Evolutionary conservation across 208 protist genomes (phyloP).

Genomic region (Strigomonas culicis): DNA sequence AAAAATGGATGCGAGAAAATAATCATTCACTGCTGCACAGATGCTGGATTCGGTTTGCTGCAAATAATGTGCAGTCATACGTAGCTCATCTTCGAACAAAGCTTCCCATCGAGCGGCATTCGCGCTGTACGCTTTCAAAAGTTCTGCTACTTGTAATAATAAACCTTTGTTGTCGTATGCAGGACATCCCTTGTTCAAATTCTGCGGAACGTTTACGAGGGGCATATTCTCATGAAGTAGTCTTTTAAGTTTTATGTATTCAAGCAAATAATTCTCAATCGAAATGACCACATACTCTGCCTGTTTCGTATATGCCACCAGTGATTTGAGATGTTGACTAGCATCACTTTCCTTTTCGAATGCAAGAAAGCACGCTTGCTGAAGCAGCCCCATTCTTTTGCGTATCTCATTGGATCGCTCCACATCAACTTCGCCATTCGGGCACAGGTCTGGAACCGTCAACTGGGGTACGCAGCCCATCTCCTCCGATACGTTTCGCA

Average conservation of each 20-base stretch:
- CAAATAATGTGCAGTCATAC: background rate
- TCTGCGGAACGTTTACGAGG: slow-evolving; percentile 9
- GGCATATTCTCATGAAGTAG: background rate
- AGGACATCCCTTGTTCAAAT: slow-evolving; percentile 11
- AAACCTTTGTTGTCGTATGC: slow-evolving; percentile 12
- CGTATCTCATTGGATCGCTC: background rate
- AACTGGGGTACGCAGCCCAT: background rate
- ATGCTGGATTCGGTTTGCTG: background rate
- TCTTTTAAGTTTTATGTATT: background rate
- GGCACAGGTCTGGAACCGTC: background rate
- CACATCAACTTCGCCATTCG: background rate
- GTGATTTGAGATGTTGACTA: background rate
- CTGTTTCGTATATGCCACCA: background rate
- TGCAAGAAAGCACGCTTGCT: background rate
- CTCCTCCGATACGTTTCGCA: background rate
- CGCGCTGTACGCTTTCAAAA: slow-evolving; percentile 2
- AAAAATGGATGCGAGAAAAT: background rate
- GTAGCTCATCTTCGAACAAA: background rate
- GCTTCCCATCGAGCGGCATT: background rate
- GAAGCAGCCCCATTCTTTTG: background rate
- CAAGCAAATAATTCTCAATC: slow-evolving; percentile 3
- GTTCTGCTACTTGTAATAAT: slow-evolving; percentile 7
- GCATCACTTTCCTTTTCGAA: background rate
- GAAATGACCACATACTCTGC: background rate
- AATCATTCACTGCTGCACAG: background rate